phyloP scores from a whole-genome alignment of 768 basidiomycete species.

The Pleurotus pulmonarius region DNA sequence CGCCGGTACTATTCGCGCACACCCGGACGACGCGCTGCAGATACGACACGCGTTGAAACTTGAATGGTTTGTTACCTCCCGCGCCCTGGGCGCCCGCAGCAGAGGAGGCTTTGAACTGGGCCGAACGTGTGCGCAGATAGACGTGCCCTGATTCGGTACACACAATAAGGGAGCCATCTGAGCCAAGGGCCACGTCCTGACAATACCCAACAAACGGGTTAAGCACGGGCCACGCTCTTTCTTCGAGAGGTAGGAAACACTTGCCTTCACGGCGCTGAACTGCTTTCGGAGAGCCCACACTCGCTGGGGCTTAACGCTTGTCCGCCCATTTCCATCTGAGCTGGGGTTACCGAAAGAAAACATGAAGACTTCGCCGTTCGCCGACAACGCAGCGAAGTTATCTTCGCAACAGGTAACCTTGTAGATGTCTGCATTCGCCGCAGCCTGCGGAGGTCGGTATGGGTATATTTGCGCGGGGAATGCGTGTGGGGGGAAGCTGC shows the following conservation, averaged over 20 bases:
- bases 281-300: constrained; percentile 88
- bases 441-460: constrained; percentile 79
- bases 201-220: not conserved
- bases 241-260: constrained; percentile 11
- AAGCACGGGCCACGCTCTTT: not conserved
- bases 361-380: constrained; percentile 88
- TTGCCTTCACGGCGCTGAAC: constrained; percentile 76
- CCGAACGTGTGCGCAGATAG: constrained; percentile 70
- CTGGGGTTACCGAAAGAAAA: constrained; percentile 45
- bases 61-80: constrained; percentile 48
- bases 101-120: constrained; percentile 21
- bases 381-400: constrained; percentile 77
- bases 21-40: constrained; percentile 86
- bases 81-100: constrained; percentile 7
- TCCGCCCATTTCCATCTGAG: constrained; percentile 23
- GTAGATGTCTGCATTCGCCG: constrained; percentile 63
- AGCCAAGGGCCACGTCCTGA: constrained; percentile 85
- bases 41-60: constrained; percentile 76
- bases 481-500: constrained; percentile 69
- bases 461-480: constrained; percentile 75
- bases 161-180: constrained; percentile 84
- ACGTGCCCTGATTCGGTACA: constrained; percentile 96
- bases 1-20: constrained; percentile 82
- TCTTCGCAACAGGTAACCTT: constrained; percentile 82
- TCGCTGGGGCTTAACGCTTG: constrained; percentile 74